Conservation (phyloP, 2,329 filamentous ascomycete species). For the Fonsecaea nubica region DNA sequence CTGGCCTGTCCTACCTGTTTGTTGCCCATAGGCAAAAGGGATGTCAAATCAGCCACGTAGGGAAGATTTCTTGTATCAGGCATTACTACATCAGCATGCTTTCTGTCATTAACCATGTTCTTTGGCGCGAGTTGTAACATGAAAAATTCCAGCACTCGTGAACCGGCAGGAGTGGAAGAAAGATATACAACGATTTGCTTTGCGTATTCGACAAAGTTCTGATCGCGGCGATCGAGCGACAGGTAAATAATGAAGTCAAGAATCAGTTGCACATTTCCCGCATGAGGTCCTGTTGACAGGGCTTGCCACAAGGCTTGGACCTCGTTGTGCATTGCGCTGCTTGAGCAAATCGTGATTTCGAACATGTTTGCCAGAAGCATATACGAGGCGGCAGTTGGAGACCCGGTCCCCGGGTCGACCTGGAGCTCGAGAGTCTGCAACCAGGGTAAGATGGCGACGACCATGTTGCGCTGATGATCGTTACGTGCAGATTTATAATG, state of each 20-base stretch:
- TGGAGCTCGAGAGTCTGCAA: constrained; percentile 93
- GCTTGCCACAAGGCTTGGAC: constrained; percentile 98
- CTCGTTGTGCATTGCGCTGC: constrained; percentile 88
- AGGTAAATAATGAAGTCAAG: constrained; percentile 95
- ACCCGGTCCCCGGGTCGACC: constrained; percentile 81
- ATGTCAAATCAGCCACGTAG: constrained; percentile 84
- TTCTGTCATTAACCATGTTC: constrained; percentile 94
- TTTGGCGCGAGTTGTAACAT: constrained; percentile 89
- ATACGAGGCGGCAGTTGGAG: constrained; percentile 88
- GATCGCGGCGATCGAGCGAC: constrained; percentile 90
- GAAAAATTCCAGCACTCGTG: constrained; percentile 92
- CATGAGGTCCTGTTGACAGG: constrained; percentile 87
- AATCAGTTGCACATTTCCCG: constrained; percentile 90
- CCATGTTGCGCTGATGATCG: constrained; percentile 87
- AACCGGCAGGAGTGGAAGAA: constrained; percentile 81
- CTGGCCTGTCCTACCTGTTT: constrained; percentile 67
- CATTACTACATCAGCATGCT: constrained; percentile 70
- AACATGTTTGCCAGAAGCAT: constrained; percentile 93
- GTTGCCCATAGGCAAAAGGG: constrained; percentile 82
- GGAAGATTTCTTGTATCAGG: constrained; percentile 71
- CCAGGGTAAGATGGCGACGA: constrained; percentile 94
- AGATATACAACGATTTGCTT: constrained; percentile 98
- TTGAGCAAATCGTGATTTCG: constrained; percentile 93
- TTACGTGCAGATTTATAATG: constrained; percentile 89
- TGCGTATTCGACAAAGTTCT: constrained; percentile 97